phyloP scores from a whole-genome alignment of 352 stramenopile genomes.

The Globisporangium takayamanum region DNA sequence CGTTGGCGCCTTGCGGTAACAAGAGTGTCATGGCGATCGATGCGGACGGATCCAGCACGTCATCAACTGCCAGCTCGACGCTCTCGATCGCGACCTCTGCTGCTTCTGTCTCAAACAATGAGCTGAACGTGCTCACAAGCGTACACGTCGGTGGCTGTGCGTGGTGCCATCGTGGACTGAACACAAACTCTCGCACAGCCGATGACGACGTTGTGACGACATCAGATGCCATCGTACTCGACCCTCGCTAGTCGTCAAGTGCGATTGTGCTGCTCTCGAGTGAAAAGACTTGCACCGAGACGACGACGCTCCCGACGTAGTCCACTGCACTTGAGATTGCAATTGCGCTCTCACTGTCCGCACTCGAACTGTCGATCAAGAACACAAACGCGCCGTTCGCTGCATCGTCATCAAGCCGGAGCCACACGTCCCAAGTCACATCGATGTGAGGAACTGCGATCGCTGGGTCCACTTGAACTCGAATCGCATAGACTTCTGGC shows the following conservation, averaged over 20 bases:
- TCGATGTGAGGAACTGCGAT: too few species aligned
- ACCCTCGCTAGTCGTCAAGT: neutral
- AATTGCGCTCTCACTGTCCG: too few species aligned
- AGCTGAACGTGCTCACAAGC: neutral
- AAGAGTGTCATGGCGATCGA: neutral
- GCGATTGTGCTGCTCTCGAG: neutral
- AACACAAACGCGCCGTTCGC: too few species aligned
- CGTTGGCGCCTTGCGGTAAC: neutral
- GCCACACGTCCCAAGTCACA: too few species aligned
- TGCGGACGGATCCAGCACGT: neutral
- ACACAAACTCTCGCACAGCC: neutral
- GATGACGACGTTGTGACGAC: neutral
- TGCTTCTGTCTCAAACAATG: neutral
- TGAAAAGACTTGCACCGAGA: neutral
- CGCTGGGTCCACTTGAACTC: too few species aligned
- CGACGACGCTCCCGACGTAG: too few species aligned
- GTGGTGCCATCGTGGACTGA: neutral
- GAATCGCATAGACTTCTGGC: too few species aligned
- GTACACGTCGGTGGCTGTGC: neutral
- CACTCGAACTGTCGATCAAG: too few species aligned
- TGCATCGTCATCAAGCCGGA: too few species aligned
- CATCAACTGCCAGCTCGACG: neutral
- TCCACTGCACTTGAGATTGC: too few species aligned
- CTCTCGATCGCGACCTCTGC: neutral
- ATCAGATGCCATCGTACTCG: neutral